These are phyloP conservation scores for Mycena haematopus DNA, from an alignment of 768 basidiomycete species.

Conservation along the genomic window DNA sequence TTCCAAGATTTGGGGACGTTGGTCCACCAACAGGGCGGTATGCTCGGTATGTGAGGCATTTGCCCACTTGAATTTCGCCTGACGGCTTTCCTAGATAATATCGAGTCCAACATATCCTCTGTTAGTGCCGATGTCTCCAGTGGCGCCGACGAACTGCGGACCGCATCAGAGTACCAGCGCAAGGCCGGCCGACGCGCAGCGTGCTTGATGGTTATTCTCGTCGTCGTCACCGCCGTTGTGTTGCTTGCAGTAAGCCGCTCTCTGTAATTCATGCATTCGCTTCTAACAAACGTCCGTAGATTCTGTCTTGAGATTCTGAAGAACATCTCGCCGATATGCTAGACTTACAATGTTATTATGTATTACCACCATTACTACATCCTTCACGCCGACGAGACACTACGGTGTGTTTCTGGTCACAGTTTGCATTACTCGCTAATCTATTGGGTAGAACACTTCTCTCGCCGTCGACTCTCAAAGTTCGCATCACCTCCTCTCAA, in stretches of 20 bases:
- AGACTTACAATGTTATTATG: neutral
- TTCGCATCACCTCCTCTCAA: too few species aligned
- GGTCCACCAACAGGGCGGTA: conserved; percentile 91
- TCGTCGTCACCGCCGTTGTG: conserved; percentile 84
- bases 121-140: conserved; percentile 83
- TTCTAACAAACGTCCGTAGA: conserved; percentile 7
- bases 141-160: conserved; percentile 86
- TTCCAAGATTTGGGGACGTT: conserved; percentile 95
- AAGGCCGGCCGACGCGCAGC: conserved; percentile 90
- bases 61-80: neutral
- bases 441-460: neutral
- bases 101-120: conserved; percentile 92
- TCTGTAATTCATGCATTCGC: neutral
- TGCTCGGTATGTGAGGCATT: conserved; percentile 74
- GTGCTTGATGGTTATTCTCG: conserved; percentile 87
- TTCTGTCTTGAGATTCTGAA: conserved; percentile 32
- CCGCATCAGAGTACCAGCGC: conserved; percentile 92
- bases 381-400: neutral
- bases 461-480: neutral
- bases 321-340: neutral
- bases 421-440: neutral
- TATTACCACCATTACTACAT: neutral
- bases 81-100: conserved; percentile 72
- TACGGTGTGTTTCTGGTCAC: neutral
- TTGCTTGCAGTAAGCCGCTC: conserved; percentile 80